Evolutionary conservation across 1,139 yeast species (phyloP).

Genomic region (Zygoascus hellenicus): DNA sequence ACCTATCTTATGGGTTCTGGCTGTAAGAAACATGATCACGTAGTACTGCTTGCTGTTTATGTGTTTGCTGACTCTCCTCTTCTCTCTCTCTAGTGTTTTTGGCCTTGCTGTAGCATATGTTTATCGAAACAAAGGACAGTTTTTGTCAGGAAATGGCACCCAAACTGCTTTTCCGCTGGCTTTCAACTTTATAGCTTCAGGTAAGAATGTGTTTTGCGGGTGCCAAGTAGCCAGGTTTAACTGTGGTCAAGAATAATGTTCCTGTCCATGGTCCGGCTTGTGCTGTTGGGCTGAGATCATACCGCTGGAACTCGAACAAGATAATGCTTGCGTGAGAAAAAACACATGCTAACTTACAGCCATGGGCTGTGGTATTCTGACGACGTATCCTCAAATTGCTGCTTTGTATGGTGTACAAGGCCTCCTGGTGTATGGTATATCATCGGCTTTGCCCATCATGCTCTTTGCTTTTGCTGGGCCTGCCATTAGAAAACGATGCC

Average conservation of each 20-base stretch:
- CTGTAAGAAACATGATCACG: conserved; percentile 31
- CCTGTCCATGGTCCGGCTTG: conserved; percentile 2
- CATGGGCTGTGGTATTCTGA: conserved; percentile 84
- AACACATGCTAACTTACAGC: conserved; percentile 39
- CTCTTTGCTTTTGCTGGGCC: conserved; percentile 83
- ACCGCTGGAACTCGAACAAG: conserved; percentile 87
- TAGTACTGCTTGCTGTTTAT: too few relatives aligned
- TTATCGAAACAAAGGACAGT: conserved; percentile 40
- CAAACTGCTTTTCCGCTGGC: conserved; percentile 69
- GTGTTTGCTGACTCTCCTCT: neutral
- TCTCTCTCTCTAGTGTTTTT: conserved; percentile 19
- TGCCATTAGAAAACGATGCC: conserved; percentile 67
- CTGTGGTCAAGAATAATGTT: neutral
- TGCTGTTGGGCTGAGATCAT: conserved; percentile 53
- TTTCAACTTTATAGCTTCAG: conserved; percentile 81
- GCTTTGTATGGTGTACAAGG: conserved; percentile 87
- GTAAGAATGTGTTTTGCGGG: conserved; percentile 43
- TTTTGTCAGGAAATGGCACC: conserved; percentile 72
- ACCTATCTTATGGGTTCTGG: conserved; percentile 63
- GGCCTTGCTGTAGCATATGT: conserved; percentile 33
- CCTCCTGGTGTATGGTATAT: conserved; percentile 69
- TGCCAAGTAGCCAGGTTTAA: conserved; percentile 9
- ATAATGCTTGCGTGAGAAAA: conserved; percentile 82
- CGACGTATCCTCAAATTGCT: conserved; percentile 83
- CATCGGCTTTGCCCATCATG: conserved; percentile 79